phyloP scores from a whole-genome alignment of 169 alveolate genomes.

The Eimeria sp. region DNA sequence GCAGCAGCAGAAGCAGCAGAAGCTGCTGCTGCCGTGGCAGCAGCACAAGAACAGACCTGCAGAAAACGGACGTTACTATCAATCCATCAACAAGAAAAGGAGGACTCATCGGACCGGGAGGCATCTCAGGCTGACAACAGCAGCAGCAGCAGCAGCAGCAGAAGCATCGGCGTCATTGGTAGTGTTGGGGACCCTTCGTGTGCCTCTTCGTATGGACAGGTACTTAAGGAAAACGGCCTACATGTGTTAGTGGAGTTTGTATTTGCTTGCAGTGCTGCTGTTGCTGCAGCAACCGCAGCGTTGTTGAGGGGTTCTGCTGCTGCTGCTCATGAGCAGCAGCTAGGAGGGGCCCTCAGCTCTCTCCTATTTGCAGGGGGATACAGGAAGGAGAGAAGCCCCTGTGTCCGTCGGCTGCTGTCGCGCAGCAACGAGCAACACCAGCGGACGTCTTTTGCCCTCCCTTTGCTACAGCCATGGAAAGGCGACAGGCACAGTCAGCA shows the following conservation, averaged over 20 bases:
- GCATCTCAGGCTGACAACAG: neutral
- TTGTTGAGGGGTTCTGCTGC: slow-evolving; percentile 55
- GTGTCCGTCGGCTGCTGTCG: slow-evolving; percentile 64
- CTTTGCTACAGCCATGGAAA: slow-evolving; percentile 15
- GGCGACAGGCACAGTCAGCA: slow-evolving; percentile 9
- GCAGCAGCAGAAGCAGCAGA: slow-evolving; percentile 67
- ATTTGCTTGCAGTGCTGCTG: slow-evolving; percentile 47
- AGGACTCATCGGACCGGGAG: neutral
- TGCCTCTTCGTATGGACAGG: neutral
- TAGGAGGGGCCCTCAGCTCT: slow-evolving; percentile 39
- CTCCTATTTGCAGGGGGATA: slow-evolving; percentile 66
- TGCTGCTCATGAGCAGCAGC: slow-evolving; percentile 67
- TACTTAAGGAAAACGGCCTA: neutral
- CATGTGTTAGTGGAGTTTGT: slow-evolving; percentile 43
- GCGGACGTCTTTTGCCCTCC: neutral
- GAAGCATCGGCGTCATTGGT: neutral
- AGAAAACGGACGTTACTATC: neutral
- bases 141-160: slow-evolving; percentile 2
- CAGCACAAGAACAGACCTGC: neutral
- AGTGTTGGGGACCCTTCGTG: neutral
- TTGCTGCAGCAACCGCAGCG: slow-evolving; percentile 72
- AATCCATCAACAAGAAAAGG: neutral
- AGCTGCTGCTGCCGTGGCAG: slow-evolving; percentile 55
- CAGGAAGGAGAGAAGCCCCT: slow-evolving; percentile 25
- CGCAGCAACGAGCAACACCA: slow-evolving; percentile 26